Evolutionary conservation across 208 protist genomes (phyloP).

Genomic region (Trypanosoma platydactyli): DNA sequence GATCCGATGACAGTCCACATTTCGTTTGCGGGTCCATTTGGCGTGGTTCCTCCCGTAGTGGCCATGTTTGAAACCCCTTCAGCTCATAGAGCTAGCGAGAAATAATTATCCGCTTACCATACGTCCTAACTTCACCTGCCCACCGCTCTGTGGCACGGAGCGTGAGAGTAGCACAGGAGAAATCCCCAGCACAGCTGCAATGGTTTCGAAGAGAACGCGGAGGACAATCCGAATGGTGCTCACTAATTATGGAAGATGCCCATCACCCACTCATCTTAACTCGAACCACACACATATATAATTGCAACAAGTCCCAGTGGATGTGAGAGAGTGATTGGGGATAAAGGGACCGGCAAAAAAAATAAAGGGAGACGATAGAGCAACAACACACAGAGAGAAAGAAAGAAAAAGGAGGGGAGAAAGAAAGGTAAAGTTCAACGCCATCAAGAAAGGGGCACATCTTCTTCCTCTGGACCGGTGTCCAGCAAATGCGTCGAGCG

Average conservation of each 20-base stretch:
- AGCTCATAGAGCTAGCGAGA: constrained; percentile 53
- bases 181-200: constrained; percentile 48
- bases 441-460: constrained; percentile 33
- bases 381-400: constrained; percentile 1
- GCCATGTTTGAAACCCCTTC: constrained; percentile 53
- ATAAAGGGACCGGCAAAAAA: background rate
- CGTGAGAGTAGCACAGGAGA: constrained; percentile 36
- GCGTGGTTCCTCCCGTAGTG: constrained; percentile 33
- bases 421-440: background rate
- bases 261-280: background rate
- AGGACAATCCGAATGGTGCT: constrained; percentile 13
- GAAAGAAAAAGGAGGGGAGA: background rate
- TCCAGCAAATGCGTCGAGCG: constrained; percentile 52
- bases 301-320: constrained; percentile 1
- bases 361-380: background rate
- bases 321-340: background rate
- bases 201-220: constrained; percentile 31
- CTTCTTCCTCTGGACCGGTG: constrained; percentile 40
- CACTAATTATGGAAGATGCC: background rate
- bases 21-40: too few species aligned
- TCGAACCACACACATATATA: constrained; percentile 13
- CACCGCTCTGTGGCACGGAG: constrained; percentile 27
- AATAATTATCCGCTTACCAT: constrained; percentile 47
- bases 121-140: constrained; percentile 29
- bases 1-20: constrained; percentile 44